Base-by-base conservation (phyloP, 176 grass and related monocot genomes). In the Olyra latifolia region DNA sequence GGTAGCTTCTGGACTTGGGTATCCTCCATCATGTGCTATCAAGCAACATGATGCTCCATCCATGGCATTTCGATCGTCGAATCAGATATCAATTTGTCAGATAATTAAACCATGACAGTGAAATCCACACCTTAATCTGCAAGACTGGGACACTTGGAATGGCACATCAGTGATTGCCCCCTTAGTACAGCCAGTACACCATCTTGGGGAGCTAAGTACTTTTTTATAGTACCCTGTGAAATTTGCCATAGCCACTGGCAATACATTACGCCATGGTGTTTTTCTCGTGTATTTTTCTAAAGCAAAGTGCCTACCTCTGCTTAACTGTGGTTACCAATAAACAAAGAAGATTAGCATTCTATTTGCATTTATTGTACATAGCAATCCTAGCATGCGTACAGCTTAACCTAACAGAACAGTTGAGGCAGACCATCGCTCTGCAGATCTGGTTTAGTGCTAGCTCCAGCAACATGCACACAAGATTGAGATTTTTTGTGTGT, bases 401-500 rank as follows among this genome's bases (percentile, higher is more conserved):
- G 38, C 64, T 81, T 45, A 62, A 72, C 67, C 19, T 38, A 61
- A 39, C 42, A 39, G 19, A 48, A 48, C 29, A 46, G 56, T 50
- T 82, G 55, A 41, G 67, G 67, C 55, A 62, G 79, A 82, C 62
- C 55, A 49, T 59, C 53, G 66, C 6, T 71, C 53, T 48, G 41
- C 53, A 60, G 66, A 82, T 82, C 67, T 60, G 27, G 55, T 72
- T 49, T 46, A 49, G 42, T 38, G 54, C 30, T 12, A 32, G 19
- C 12, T 24, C 66, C 66, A 61, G 66, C 66, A 17, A 60, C 78
- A n/a, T 30, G 10, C 14, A 4, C 52, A 59, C 78, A 35, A 69
- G 63, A 69, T 57, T 43, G 63, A 80, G 54, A 61, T 71, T 60
- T 66, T 78, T 66, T 80, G 9, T 46, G 32, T 25, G 12, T 10